Evolutionary conservation across 441 rosid species (phyloP).

Genomic region (Pelargonium exstipulatum): DNA sequence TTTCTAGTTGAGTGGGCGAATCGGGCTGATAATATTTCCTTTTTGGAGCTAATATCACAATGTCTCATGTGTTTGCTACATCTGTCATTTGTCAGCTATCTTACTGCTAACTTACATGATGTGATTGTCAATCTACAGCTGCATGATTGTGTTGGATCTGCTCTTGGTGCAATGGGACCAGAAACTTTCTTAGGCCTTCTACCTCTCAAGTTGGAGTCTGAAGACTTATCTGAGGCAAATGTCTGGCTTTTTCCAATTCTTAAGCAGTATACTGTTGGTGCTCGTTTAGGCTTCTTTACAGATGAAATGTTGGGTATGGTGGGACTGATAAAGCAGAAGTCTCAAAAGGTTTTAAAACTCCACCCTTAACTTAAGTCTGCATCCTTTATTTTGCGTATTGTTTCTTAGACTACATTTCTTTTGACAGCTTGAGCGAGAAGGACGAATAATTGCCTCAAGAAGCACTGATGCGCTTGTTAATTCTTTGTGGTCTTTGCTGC

Average conservation of each 20-base stretch:
- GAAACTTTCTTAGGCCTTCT: constrained; percentile 65
- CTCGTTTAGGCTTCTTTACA: constrained; percentile 61
- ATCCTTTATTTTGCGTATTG: constrained; percentile 12
- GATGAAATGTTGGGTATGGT: constrained; percentile 54
- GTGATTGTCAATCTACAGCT: constrained; percentile 40
- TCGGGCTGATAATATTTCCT: background rate
- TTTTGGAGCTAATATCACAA: background rate
- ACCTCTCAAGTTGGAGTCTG: constrained; percentile 66
- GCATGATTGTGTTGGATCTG: constrained; percentile 91
- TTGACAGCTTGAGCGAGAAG: constrained; percentile 73
- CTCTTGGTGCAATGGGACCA: constrained; percentile 92
- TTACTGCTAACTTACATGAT: constrained; percentile 16
- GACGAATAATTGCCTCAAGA: constrained; percentile 53
- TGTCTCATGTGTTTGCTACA: background rate
- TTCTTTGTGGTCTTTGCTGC: constrained; percentile 83
- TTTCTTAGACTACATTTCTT: constrained; percentile 23
- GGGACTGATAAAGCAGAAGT: constrained; percentile 47
- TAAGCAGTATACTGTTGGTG: constrained; percentile 88
- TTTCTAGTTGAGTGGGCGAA: background rate
- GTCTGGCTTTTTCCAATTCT: constrained; percentile 91
- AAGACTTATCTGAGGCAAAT: constrained; percentile 73
- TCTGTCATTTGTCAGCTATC: constrained; percentile 2
- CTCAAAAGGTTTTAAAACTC: constrained; percentile 45
- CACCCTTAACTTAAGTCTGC: background rate
- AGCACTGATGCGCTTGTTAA: constrained; percentile 60